phyloP scores from a whole-genome alignment of 225 moss, liverwort and hornwort species.

The Rhytidiadelphus loreus region DNA sequence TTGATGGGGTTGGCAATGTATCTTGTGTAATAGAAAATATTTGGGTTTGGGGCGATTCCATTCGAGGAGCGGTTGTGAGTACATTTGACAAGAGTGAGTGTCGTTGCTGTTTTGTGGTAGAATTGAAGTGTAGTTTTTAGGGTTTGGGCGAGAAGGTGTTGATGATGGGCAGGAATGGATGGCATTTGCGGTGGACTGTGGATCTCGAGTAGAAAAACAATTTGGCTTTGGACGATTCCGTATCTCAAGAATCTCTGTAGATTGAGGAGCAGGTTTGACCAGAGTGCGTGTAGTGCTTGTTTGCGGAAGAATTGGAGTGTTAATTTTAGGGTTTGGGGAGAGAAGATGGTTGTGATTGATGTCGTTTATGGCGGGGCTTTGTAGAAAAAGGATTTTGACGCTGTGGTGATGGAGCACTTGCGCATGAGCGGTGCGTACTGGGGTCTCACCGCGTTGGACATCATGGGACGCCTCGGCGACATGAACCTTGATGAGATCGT shows the following conservation, averaged over 20 bases:
- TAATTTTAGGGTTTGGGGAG: not conserved
- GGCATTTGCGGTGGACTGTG: not conserved
- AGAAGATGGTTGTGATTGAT: not conserved
- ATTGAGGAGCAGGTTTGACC: not conserved
- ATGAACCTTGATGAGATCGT: constrained; percentile 66
- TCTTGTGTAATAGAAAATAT: not conserved
- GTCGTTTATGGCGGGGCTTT: not conserved
- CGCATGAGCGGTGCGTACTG: constrained; percentile 89
- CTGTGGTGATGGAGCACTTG: constrained; percentile 84
- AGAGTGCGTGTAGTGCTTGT: not conserved
- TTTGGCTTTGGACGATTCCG: not conserved
- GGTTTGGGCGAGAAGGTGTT: not conserved
- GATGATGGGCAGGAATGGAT: not conserved
- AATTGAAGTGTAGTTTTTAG: not conserved
- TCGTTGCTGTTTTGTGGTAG: not conserved
- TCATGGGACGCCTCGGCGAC: constrained; percentile 62
- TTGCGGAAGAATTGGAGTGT: not conserved
- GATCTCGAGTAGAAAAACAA: not conserved
- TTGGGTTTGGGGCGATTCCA: not conserved
- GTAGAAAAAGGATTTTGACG: constrained; percentile 66
- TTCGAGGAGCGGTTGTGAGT: not conserved
- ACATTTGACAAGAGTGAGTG: not conserved
- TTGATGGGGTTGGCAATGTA: not conserved
- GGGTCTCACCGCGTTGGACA: constrained; percentile 80
- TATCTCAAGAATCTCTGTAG: not conserved